A percentile compares a stretch with the other conserved stretches of the same genome.
phyloP scores from a whole-genome alignment of 352 stramenopile genomes.

The Pythium apleroticum region DNA sequence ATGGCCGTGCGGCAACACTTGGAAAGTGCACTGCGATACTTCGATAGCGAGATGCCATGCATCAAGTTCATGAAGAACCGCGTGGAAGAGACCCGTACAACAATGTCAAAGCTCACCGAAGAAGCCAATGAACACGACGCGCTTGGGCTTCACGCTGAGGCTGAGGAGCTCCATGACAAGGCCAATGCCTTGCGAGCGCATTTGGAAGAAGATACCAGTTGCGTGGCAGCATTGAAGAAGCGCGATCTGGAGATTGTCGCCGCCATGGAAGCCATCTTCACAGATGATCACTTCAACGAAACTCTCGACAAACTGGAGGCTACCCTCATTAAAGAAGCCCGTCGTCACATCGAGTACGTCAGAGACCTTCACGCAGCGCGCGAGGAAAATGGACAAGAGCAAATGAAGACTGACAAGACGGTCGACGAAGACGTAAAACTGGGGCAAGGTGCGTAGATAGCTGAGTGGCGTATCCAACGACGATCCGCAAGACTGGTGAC shows the following conservation, averaged over 20 bases:
- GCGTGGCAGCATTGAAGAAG: slow-evolving; percentile 43
- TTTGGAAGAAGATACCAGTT: slow-evolving; percentile 51
- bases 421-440: neutral
- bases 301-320: slow-evolving; percentile 37
- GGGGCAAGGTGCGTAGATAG: neutral
- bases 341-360: slow-evolving; percentile 66
- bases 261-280: slow-evolving; percentile 28
- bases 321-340: slow-evolving; percentile 48
- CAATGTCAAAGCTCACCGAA: slow-evolving; percentile 37
- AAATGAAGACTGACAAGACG: neutral
- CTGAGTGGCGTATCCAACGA: too few relatives aligned
- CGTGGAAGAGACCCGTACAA: slow-evolving; percentile 42
- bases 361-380: slow-evolving; percentile 46
- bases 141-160: slow-evolving; percentile 52
- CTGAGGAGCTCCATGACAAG: slow-evolving; percentile 54
- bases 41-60: slow-evolving; percentile 72
- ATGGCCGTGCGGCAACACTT: slow-evolving; percentile 56
- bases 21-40: slow-evolving; percentile 68
- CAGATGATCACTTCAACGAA: slow-evolving; percentile 26
- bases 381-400: neutral
- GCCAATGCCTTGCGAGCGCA: slow-evolving; percentile 35
- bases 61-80: slow-evolving; percentile 80
- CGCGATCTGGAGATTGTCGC: slow-evolving; percentile 53
- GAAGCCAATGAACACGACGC: slow-evolving; percentile 55
- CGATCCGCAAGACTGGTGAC: too few relatives aligned